Base-by-base conservation (phyloP, 805 yeast genomes). In the Candida multigemmis region DNA sequence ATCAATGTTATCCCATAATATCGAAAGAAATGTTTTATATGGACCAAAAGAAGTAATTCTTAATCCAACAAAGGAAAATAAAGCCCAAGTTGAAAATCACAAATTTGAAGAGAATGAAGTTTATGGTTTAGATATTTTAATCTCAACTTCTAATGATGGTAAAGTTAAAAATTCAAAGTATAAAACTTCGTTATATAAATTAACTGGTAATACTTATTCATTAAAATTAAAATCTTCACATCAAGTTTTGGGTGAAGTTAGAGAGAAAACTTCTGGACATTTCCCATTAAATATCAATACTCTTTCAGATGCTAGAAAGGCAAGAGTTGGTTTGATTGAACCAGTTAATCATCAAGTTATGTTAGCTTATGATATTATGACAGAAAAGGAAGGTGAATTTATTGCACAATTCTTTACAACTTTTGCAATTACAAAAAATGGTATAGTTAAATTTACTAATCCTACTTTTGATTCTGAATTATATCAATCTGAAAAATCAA, bases 371-470 rank as follows among this genome's bases (percentile, higher is more conserved):
- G 87, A 79, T 34, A 68, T 80, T 28, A 64, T 66, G 48, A 65
- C 71, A 48, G 85, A 77, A 47, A 76, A 73, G 59, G 74, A 74
- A 37, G 77, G 74, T 33, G 77, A 73, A 50, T 57, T 46, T 32
- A 68, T 81, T 40, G 83, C 81, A 17, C 85, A 80, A 60, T 74
- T 60, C 50, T 79, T 74, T 60, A 71, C 84, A 40, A 81, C 89
- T 25, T 70, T 80, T 44, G 86, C 80, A 19, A 52, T 81, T 43
- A 79, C 86, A 49, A 74, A 74, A 56, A 72, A 72, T 41, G 89
- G 89, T 26, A 59, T 74, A 41, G 71, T 77, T 40, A 75, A 71
- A 57, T 65, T 74, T 42, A 70, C 86, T 25, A 48, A 66, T 12
- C 71, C 83, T 12, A 50, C 63, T 30, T 70, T 77, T 36, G 62